Evolutionary conservation across 345 rosid genomes (phyloP), one percentile per base, ranked within the genome.

Genomic region (Nephelium lappaceum): DNA sequence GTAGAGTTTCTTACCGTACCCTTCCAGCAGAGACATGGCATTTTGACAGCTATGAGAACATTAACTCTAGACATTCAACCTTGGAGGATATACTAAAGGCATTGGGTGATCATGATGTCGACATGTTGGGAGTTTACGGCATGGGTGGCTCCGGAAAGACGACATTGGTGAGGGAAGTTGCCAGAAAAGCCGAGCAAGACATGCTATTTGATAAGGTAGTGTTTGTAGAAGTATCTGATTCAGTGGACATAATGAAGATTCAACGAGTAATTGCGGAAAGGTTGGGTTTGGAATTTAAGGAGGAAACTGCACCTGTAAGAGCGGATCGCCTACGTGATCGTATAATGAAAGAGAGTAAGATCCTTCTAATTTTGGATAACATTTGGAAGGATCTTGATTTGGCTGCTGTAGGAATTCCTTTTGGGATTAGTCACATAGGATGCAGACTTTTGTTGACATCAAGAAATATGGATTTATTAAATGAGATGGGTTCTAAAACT

Each of bases 81-180:
- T 0, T 81, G 60, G 24, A 42, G 24, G 39, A 15, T 12, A 65
- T 81, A 36, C 11, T 76, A 67, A 25, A 11, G 18, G 76, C 72
- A 18, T 11, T 71, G 8, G 19, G 18, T 18, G 75, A 75, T 53
- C 27, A 7, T 51, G 53, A 16, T 11, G 49, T 70, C 71, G n/a
- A 45, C 42, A 45, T 47, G 23, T 38, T 80, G 61, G 83, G 83
- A 18, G 25, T 80, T 4, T 24, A 61, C 19, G 79, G 79, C 8
- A 9, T 18, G 7, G 11, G 67, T 3, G 78, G 82, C 19, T 19
- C 69, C 7, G 82, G 82, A 21, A 80, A 80, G 45, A 74, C 42
- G 5, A 80, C 76, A 47, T 25, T 80, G 41, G 63, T 31, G 42
- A 76, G 55, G 24, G n/a, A 71, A 69, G 73, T 80, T 24, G 76